Evolutionary conservation across 768 basidiomycete genomes (phyloP).

Genomic region (Naganishia randhawae): DNA sequence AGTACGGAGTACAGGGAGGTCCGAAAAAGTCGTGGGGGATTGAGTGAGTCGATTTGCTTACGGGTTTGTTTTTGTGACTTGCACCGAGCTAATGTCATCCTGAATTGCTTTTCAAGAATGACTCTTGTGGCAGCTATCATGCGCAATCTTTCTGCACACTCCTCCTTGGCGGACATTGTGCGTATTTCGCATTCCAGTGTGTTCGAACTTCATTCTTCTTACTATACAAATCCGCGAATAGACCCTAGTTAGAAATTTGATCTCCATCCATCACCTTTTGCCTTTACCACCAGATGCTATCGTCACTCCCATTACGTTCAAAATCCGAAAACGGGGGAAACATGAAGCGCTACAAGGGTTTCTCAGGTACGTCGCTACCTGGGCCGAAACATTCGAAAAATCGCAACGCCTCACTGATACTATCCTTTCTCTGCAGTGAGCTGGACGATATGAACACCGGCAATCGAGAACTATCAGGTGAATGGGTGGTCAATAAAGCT

Average conservation of each 20-base stretch:
- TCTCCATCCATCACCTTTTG: constrained; percentile 73
- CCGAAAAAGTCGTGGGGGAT: constrained; percentile 87
- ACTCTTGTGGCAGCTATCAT: constrained; percentile 58
- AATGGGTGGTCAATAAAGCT: constrained; percentile 93
- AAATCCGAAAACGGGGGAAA: constrained; percentile 62
- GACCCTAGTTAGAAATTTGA: constrained; percentile 58
- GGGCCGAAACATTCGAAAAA: neutral
- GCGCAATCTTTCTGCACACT: constrained; percentile 75
- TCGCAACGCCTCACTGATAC: neutral
- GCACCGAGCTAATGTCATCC: neutral
- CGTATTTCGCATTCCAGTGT: constrained; percentile 49
- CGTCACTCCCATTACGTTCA: constrained; percentile 90
- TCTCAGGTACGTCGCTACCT: constrained; percentile 49
- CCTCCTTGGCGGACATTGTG: constrained; percentile 71
- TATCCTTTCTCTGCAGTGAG: constrained; percentile 38
- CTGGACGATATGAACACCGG: constrained; percentile 74
- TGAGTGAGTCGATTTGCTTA: constrained; percentile 73
- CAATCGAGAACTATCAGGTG: constrained; percentile 74
- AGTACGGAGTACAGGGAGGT: constrained; percentile 80
- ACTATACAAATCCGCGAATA: neutral
- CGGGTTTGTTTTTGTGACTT: constrained; percentile 33
- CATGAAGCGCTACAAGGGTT: constrained; percentile 64
- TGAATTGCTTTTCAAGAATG: constrained; percentile 24
- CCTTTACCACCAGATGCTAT: constrained; percentile 88
- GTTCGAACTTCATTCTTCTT: neutral